Conservation (phyloP, 2,329 filamentous ascomycete species). For the Scytalidium sp. region DNA sequence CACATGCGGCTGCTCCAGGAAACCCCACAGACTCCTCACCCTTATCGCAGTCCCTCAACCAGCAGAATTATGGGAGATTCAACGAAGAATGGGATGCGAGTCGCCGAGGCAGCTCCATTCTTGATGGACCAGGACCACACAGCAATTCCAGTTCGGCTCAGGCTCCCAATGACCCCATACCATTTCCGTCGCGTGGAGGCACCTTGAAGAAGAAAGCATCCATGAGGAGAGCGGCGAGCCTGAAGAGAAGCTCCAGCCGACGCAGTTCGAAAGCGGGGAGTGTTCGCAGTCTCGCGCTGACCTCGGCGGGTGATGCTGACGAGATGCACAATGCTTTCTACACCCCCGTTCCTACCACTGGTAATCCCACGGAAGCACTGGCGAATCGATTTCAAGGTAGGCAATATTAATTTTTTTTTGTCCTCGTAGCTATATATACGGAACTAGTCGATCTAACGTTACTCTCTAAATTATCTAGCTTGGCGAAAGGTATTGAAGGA, state of each 20-base stretch:
- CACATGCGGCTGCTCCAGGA: slow-evolving; percentile 9
- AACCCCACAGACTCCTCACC: slow-evolving; percentile 18
- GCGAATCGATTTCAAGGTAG: slow-evolving; percentile 85
- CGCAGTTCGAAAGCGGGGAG: slow-evolving; percentile 82
- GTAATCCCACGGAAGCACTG: slow-evolving; percentile 83
- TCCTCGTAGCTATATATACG: slow-evolving; percentile 3
- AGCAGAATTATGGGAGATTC: slow-evolving; percentile 46
- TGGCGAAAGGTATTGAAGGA: slow-evolving; percentile 97
- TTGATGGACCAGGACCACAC: slow-evolving; percentile 37
- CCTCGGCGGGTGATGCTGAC: slow-evolving; percentile 64
- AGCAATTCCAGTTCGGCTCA: slow-evolving; percentile 51
- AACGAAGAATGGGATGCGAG: slow-evolving; percentile 71
- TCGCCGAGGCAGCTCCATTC: slow-evolving; percentile 62
- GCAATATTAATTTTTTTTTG: background rate
- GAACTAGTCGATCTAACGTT: slow-evolving; percentile 7
- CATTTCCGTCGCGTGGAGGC: slow-evolving; percentile 49
- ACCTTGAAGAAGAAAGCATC: slow-evolving; percentile 90
- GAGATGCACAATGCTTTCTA: slow-evolving; percentile 81
- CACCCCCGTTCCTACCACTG: slow-evolving; percentile 83
- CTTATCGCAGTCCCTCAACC: slow-evolving; percentile 18
- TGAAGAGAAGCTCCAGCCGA: slow-evolving; percentile 77
- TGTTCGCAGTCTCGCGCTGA: slow-evolving; percentile 74
- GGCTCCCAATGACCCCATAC: slow-evolving; percentile 29
- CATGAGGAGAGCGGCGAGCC: slow-evolving; percentile 67
- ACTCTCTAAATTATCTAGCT: slow-evolving; percentile 47